Percentiles rank a stretch among this genome's conserved stretches.
phyloP scores from a whole-genome alignment of 805 yeast species.

The Starmerella riodocensis region DNA sequence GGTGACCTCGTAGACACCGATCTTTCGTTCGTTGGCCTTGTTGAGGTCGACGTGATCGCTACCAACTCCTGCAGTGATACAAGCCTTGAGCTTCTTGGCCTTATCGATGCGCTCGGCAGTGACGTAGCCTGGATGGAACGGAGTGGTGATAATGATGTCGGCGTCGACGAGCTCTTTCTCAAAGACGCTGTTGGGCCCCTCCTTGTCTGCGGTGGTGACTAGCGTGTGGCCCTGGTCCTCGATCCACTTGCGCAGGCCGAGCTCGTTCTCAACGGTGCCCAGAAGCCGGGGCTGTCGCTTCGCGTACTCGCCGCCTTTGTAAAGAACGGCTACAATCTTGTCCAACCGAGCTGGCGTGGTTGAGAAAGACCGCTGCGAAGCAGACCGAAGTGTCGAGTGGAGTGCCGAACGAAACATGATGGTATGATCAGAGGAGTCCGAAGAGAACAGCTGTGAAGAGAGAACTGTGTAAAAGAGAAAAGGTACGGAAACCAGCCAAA shows the following conservation, averaged over 20 bases:
- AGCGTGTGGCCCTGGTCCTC: slow-evolving; percentile 55
- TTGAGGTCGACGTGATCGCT: slow-evolving; percentile 66
- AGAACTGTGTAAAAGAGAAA: no score
- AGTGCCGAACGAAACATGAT: no score
- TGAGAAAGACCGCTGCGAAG: slow-evolving; percentile 6
- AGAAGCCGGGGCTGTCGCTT: slow-evolving; percentile 28
- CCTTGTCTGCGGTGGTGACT: slow-evolving; percentile 56
- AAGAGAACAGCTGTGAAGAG: no score
- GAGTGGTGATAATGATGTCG: slow-evolving; percentile 66
- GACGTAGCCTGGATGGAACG: slow-evolving; percentile 72
- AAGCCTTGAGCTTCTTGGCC: slow-evolving; percentile 57
- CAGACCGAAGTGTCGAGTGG: no score
- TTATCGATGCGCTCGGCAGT: slow-evolving; percentile 50
- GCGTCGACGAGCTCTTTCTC: slow-evolving; percentile 59
- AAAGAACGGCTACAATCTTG: slow-evolving; percentile 13
- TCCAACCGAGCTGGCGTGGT: slow-evolving; percentile 3
- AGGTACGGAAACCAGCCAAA: no score
- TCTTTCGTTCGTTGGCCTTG: slow-evolving; percentile 49
- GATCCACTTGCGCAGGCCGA: slow-evolving; percentile 54
- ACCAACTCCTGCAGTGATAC: slow-evolving; percentile 76
- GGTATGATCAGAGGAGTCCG: no score
- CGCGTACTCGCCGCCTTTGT: slow-evolving; percentile 14
- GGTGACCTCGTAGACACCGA: slow-evolving; percentile 66
- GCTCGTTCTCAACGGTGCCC: slow-evolving; percentile 63
- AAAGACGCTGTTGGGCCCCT: slow-evolving; percentile 42